Evolutionary conservation across 495 filamentous ascomycete genomes (phyloP).

Genomic region (Penicillium bovifimosum): DNA sequence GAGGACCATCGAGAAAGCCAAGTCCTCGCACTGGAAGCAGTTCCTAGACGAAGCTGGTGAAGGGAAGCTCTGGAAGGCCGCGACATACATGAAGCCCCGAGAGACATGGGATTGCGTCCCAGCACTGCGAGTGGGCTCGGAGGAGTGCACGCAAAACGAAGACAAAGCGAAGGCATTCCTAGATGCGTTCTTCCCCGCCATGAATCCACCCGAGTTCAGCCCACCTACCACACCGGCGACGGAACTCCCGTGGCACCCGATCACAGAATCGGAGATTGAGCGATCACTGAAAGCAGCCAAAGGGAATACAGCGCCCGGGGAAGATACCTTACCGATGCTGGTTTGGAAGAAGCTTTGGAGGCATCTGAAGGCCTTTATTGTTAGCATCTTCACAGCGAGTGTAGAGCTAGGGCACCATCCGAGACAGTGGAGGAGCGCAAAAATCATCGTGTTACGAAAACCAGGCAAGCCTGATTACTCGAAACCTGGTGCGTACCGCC

Average conservation of each 20-base stretch:
- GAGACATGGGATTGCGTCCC: background rate
- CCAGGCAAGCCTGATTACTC: slow-evolving; percentile 19
- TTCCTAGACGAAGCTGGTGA: slow-evolving; percentile 19
- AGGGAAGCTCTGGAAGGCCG: slow-evolving; percentile 19
- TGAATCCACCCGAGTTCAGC: background rate
- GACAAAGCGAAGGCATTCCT: background rate
- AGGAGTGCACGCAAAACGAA: background rate
- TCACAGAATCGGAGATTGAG: background rate
- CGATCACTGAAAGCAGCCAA: slow-evolving; percentile 9
- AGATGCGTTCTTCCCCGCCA: background rate
- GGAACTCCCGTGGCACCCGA: background rate
- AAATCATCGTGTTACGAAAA: no score
- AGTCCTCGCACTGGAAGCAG: slow-evolving; percentile 11
- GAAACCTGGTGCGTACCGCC: slow-evolving; percentile 15
- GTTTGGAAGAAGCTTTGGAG: slow-evolving; percentile 21
- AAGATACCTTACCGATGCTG: slow-evolving; percentile 19
- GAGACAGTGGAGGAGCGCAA: no score
- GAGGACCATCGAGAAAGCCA: background rate
- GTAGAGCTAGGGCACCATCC: no score
- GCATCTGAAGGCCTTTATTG: slow-evolving; percentile 13
- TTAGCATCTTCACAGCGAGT: slow-evolving; percentile 9
- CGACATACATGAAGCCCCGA: slow-evolving; percentile 9
- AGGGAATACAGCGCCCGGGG: slow-evolving; percentile 16
- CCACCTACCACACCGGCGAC: no score
- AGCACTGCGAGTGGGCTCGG: no score